Percentiles rank a stretch among this genome's conserved stretches.
Evolutionary conservation across 352 stramenopile genomes (phyloP).

Genomic region (Phytophthora colocasiae): DNA sequence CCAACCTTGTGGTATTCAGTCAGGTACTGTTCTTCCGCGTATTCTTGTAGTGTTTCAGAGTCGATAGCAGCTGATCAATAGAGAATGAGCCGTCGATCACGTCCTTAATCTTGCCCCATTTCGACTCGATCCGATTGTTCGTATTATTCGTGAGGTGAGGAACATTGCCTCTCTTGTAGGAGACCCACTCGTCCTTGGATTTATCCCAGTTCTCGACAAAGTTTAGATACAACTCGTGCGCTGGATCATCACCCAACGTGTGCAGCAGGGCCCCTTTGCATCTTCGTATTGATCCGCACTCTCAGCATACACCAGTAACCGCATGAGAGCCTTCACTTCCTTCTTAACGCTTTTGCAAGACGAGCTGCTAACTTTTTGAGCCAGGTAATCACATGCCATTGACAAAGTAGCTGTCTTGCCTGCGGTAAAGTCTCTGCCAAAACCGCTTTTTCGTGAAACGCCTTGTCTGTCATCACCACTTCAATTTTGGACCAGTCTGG

Average conservation of each 20-base stretch:
- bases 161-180: too few species aligned
- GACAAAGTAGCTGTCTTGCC: neutral
- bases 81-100: too few species aligned
- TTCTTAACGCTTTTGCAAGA: neutral
- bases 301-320: constrained; percentile 2
- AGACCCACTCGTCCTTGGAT: too few species aligned
- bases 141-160: too few species aligned
- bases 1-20: neutral
- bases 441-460: constrained; percentile 10
- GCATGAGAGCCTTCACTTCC: constrained; percentile 3
- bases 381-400: constrained; percentile 19
- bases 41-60: too few species aligned
- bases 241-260: neutral
- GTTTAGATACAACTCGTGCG: neutral
- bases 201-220: neutral
- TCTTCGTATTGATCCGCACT: neutral
- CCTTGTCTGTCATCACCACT: constrained; percentile 14
- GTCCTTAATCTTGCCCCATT: too few species aligned
- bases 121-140: too few species aligned
- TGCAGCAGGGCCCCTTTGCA: neutral
- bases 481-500: neutral
- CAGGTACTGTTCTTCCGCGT: too few species aligned
- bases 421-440: neutral
- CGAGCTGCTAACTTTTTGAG: constrained; percentile 8
- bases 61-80: too few species aligned